Conservation (phyloP, 768 basidiomycete species). For the Leccinum boreale region DNA sequence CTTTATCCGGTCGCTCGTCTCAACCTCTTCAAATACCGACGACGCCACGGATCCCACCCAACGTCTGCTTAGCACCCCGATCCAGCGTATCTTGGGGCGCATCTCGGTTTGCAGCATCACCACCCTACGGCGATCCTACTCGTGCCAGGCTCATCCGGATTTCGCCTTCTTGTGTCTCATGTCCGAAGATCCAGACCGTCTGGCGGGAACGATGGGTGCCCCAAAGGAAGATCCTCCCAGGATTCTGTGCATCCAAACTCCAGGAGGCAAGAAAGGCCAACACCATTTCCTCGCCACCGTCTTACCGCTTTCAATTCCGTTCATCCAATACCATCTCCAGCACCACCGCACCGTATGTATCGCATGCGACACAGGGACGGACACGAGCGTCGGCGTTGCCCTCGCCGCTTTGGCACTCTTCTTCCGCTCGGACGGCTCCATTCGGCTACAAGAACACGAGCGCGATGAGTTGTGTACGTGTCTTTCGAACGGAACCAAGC, state of each 20-base stretch:
- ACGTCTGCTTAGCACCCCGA: conserved; percentile 7
- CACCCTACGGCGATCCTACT: conserved; percentile 19
- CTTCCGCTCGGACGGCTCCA: conserved; percentile 53
- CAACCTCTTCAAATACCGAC: not conserved
- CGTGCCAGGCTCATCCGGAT: not conserved
- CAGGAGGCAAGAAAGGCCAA: conserved; percentile 54
- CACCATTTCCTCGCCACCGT: conserved; percentile 43
- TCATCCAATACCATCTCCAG: conserved; percentile 41
- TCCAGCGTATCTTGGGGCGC: conserved; percentile 34
- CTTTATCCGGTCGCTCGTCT: conserved; percentile 19
- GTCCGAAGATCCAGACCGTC: not conserved
- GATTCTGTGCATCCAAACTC: conserved; percentile 25
- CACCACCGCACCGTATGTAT: conserved; percentile 41
- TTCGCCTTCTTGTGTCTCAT: conserved; percentile 19
- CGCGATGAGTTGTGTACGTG: conserved; percentile 22
- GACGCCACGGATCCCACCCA: not conserved
- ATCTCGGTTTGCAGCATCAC: conserved; percentile 39
- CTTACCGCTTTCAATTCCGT: conserved; percentile 48
- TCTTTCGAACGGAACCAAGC: not conserved
- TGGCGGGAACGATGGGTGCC: not conserved
- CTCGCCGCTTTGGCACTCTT: conserved; percentile 54
- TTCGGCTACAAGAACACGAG: conserved; percentile 6
- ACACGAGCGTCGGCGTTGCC: conserved; percentile 61
- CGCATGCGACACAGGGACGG: conserved; percentile 56
- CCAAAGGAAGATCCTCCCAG: not conserved